Percentiles rank a stretch among this genome's conserved stretches.
Conservation (phyloP, 2,329 filamentous ascomycete genomes). For the Alternaria gaisen region DNA sequence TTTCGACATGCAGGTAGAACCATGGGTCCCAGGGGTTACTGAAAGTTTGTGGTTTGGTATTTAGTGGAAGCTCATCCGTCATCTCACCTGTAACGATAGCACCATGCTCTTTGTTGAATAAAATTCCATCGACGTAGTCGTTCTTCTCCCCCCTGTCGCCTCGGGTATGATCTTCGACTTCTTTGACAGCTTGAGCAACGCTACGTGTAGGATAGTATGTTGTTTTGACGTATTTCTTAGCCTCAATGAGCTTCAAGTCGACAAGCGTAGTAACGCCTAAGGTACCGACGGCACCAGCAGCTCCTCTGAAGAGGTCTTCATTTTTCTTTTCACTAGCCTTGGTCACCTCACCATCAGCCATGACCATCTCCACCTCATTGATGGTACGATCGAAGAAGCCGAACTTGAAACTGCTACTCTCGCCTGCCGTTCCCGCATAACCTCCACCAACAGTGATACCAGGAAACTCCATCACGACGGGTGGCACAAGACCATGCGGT, state of each 20-base stretch:
- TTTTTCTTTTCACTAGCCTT: slow-evolving; percentile 64
- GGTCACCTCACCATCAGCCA: slow-evolving; percentile 67
- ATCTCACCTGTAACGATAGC: slow-evolving; percentile 58
- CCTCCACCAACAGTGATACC: slow-evolving; percentile 76
- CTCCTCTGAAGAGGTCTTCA: slow-evolving; percentile 70
- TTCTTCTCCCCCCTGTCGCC: slow-evolving; percentile 45
- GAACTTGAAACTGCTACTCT: slow-evolving; percentile 74
- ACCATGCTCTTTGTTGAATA: slow-evolving; percentile 55
- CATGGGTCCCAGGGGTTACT: slow-evolving; percentile 58
- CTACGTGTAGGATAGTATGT: slow-evolving; percentile 57
- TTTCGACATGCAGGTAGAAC: slow-evolving; percentile 62
- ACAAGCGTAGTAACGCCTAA: slow-evolving; percentile 71
- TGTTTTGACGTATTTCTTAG: slow-evolving; percentile 59
- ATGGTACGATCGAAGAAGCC: slow-evolving; percentile 72
- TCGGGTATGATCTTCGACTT: slow-evolving; percentile 50
- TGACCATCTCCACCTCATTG: slow-evolving; percentile 70
- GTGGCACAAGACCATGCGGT: slow-evolving; percentile 66
- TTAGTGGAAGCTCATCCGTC: slow-evolving; percentile 47
- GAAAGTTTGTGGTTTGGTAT: slow-evolving; percentile 50
- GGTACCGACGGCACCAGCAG: slow-evolving; percentile 72
- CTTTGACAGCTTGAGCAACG: slow-evolving; percentile 55
- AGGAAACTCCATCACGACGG: slow-evolving; percentile 75
- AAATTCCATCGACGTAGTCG: slow-evolving; percentile 62
- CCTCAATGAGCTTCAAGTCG: slow-evolving; percentile 57
- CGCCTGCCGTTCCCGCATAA: slow-evolving; percentile 72